These are phyloP conservation scores for Cystoisospora suis DNA, from an alignment of 169 alveolate genomes.

Conservation along the genomic window DNA sequence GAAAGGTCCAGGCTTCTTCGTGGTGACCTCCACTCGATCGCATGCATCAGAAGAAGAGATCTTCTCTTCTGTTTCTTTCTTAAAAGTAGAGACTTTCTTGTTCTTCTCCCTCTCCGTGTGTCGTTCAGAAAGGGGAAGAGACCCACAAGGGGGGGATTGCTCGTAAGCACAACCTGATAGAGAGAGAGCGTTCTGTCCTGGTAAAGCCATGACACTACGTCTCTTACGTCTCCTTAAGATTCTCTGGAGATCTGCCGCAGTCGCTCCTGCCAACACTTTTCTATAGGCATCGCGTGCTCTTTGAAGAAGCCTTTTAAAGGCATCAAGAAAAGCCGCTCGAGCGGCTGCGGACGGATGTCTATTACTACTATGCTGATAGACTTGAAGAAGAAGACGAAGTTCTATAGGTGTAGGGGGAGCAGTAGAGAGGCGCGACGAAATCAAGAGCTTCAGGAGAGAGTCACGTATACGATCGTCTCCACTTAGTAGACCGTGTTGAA, in stretches of 20 bases:
- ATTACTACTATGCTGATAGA: background rate
- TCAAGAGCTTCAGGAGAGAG: background rate
- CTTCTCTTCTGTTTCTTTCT: too few species aligned
- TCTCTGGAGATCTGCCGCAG: background rate
- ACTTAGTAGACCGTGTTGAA: slow-evolving; percentile 15
- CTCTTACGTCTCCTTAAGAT: background rate
- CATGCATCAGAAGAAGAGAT: too few species aligned
- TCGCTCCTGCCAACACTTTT: background rate
- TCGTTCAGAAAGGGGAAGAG: background rate
- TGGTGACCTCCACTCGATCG: background rate
- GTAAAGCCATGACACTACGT: background rate
- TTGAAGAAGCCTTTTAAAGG: background rate
- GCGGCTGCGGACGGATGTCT: background rate
- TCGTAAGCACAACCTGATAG: background rate
- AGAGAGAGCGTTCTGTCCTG: background rate
- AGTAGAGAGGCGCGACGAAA: background rate
- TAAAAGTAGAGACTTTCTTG: background rate
- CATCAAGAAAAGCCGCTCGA: background rate
- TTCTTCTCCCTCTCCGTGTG: background rate
- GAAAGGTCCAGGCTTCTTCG: too few species aligned
- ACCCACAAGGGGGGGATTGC: background rate
- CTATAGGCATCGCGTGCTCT: slow-evolving; percentile 25
- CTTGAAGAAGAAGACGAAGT: background rate
- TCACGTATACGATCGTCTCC: background rate
- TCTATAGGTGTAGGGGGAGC: background rate